phyloP scores from a whole-genome alignment of 2,329 filamentous ascomycete genomes.

The Dryadomyces sulphureus region DNA sequence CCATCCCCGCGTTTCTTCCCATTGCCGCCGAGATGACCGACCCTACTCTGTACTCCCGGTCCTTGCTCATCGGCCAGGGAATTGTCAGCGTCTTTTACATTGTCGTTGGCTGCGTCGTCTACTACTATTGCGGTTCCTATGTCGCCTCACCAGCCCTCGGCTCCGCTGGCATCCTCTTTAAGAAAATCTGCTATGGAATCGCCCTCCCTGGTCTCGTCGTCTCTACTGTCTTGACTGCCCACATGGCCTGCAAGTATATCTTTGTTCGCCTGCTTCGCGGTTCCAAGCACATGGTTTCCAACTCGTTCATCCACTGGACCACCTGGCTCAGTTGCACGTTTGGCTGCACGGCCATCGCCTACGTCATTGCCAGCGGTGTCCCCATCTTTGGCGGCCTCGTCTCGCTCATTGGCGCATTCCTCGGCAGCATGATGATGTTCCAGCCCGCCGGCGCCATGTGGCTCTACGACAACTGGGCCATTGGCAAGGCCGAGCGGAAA shows the following conservation, averaged over 20 bases:
- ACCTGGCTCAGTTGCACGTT: slow-evolving; percentile 16
- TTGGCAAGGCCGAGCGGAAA: background rate
- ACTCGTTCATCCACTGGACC: slow-evolving; percentile 16
- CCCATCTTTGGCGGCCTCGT: slow-evolving; percentile 2
- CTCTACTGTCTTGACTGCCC: slow-evolving; percentile 16
- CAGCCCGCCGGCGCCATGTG: slow-evolving; percentile 2
- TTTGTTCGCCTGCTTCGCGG: slow-evolving; percentile 18
- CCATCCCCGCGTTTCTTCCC: slow-evolving; percentile 46
- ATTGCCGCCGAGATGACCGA: slow-evolving; percentile 51
- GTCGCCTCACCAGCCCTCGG: slow-evolving; percentile 47
- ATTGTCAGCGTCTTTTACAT: slow-evolving; percentile 36
- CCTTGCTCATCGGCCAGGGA: background rate
- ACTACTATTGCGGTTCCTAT: slow-evolving; percentile 46
- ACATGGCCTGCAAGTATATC: slow-evolving; percentile 15
- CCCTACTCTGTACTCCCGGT: slow-evolving; percentile 19
- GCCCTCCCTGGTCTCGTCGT: slow-evolving; percentile 39
- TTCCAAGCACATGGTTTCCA: slow-evolving; percentile 16
- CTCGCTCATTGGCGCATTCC: slow-evolving; percentile 1
- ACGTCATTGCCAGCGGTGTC: slow-evolving; percentile 2
- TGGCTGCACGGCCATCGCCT: background rate
- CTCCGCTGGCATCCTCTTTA: slow-evolving; percentile 41
- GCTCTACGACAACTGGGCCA: slow-evolving; percentile 4
- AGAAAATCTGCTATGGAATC: slow-evolving; percentile 46
- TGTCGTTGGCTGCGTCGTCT: slow-evolving; percentile 45
- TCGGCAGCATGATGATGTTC: slow-evolving; percentile 3